phyloP scores from a whole-genome alignment of 495 filamentous ascomycete genomes.

The Ramalina intermedia region DNA sequence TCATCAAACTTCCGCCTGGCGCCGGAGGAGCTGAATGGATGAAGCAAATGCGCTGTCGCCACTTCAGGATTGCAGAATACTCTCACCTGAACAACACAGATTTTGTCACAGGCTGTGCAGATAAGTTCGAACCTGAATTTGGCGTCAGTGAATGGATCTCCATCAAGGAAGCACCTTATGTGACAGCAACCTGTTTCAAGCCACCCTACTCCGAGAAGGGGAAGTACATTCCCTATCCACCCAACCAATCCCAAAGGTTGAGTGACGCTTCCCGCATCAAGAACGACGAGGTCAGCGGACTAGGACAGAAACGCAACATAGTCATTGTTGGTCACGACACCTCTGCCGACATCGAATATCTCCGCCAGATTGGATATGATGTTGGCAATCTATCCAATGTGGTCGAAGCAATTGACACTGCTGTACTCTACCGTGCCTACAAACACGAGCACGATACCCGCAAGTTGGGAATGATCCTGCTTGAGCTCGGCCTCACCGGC shows the following conservation, averaged over 20 bases:
- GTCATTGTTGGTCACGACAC: slow-evolving; percentile 69
- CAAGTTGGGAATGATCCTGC: slow-evolving; percentile 46
- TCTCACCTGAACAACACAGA: slow-evolving; percentile 43
- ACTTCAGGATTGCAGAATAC: slow-evolving; percentile 65
- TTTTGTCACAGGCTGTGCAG: slow-evolving; percentile 55
- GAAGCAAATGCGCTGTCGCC: slow-evolving; percentile 46
- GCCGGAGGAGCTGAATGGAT: slow-evolving; percentile 47
- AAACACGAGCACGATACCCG: slow-evolving; percentile 31
- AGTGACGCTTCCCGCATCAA: background rate
- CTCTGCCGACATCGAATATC: slow-evolving; percentile 48
- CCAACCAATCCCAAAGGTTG: background rate
- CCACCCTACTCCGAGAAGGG: slow-evolving; percentile 28
- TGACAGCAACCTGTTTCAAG: slow-evolving; percentile 35
- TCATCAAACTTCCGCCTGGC: slow-evolving; percentile 40
- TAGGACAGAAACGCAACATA: slow-evolving; percentile 35
- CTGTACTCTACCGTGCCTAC: slow-evolving; percentile 46
- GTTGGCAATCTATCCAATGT: slow-evolving; percentile 34
- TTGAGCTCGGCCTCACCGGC: slow-evolving; percentile 43
- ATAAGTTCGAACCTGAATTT: slow-evolving; percentile 51
- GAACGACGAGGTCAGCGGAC: background rate
- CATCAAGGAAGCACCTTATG: slow-evolving; percentile 22
- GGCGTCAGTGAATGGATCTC: slow-evolving; percentile 40
- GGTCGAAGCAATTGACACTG: slow-evolving; percentile 56
- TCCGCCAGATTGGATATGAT: slow-evolving; percentile 46
- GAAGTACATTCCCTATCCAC: slow-evolving; percentile 7